Evolutionary conservation across 2,329 filamentous ascomycete genomes (phyloP), one percentile per base, ranked within the genome.

Genomic region (Ampelomyces quisqualis): DNA sequence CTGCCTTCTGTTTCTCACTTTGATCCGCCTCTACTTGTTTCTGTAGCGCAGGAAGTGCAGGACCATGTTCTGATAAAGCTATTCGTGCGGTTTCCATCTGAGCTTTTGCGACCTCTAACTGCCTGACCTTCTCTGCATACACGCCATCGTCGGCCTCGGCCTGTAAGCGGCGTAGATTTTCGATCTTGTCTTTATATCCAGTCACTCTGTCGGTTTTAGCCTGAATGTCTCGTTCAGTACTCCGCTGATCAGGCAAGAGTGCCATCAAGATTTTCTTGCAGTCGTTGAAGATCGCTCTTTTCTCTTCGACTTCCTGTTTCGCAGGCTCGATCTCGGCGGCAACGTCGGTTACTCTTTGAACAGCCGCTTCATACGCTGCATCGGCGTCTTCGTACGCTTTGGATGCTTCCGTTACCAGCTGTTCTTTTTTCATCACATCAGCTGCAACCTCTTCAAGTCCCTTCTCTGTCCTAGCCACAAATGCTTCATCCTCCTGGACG

Each of bases 401-500:
- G 15, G 67, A 63, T 4, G 73, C 71, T 10, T 64, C 60, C 28
- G 74, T 70, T n/a, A 78, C 71, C 23, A 67, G 65, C 47, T 75
- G 72, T 13, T 69, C 65, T 19, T 72, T 69, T 11, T 72, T 62
- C 17, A 86, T 78, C 33, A 75, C 73, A 10, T 72, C 68, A 7
- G 75, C n/a, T n/a, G n/a, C 68, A 2, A 68, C 58, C 23, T 48
- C 33, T 5, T 38, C 44, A 2, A 75, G 52, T 11, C 64, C 56
- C 3, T 39, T 27, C 2, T 67, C 51, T 3, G 52, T 53, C 5
- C 57, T 41, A 5, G 51, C 56, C 5, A 73, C 45, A 7, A 51
- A 55, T 23, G 67, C 70, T 67, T 97, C 91, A 64, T 87, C 78
- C 40, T 88, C 82, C 34, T 83, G 79, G 1, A 97, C 90, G 60